These are phyloP conservation scores for Diplosphaera chodatii DNA, from an alignment of 139 green algal species.

Conservation along the genomic window DNA sequence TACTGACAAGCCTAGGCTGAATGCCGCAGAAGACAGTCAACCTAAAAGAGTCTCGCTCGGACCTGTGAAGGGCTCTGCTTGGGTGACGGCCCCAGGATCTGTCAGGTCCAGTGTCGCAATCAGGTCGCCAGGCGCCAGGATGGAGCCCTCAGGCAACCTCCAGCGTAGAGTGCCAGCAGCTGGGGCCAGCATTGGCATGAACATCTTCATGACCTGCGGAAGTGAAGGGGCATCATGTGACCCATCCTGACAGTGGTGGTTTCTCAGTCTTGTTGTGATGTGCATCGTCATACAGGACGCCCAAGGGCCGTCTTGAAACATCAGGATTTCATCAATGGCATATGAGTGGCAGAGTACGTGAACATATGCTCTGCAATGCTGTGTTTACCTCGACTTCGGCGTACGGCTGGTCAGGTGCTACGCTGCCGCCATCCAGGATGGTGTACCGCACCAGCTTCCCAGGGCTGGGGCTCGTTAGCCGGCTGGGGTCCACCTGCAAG, in stretches of 20 bases:
- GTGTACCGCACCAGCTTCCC: conserved; percentile 82
- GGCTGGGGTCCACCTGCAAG: conserved; percentile 14
- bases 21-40: no score
- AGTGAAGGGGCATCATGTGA: neutral
- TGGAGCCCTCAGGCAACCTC: conserved; percentile 62
- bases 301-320: no score
- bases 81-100: conserved; percentile 37
- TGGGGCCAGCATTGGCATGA: conserved; percentile 71
- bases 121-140: conserved; percentile 67
- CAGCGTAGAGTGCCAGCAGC: conserved; percentile 36
- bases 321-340: no score
- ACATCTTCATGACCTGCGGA: conserved; percentile 80
- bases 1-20: neutral
- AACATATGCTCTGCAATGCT: no score
- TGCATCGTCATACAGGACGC: no score
- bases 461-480: conserved; percentile 44
- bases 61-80: conserved; percentile 44
- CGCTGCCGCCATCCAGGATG: conserved; percentile 57
- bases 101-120: conserved; percentile 78
- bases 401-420: conserved; percentile 65
- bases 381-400: conserved; percentile 60
- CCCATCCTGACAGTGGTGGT: no score
- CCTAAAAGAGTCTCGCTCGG: no score
- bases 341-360: no score
- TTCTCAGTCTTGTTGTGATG: no score